phyloP scores from a whole-genome alignment of 1,284 basidiomycete species.

The Puccinia brachypodii region DNA sequence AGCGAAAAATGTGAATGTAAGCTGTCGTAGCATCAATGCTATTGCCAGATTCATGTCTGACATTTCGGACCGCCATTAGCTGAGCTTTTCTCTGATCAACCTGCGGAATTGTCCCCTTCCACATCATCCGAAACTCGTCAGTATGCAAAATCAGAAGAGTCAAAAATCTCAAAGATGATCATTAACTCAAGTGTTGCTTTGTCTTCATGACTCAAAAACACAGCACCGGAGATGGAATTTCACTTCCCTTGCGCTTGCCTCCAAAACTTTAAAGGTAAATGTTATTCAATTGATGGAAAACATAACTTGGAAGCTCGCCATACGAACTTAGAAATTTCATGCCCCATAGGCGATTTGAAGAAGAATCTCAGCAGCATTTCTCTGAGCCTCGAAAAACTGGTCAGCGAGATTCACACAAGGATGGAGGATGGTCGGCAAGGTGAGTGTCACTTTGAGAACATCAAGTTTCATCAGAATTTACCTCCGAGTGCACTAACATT shows the following conservation, averaged over 20 bases:
- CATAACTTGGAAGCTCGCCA: slow-evolving; percentile 1
- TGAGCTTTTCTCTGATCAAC: not conserved
- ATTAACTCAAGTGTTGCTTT: not conserved
- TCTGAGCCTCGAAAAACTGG: not conserved
- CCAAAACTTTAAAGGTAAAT: not conserved
- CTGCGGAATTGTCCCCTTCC: not conserved
- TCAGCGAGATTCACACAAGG: slow-evolving; percentile 1
- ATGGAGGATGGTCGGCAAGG: not conserved
- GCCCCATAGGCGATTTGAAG: slow-evolving; percentile 1
- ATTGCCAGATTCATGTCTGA: not conserved
- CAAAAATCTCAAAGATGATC: not conserved
- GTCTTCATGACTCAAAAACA: slow-evolving; percentile 1
- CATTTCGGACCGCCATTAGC: not conserved
- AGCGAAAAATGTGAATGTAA: not conserved
- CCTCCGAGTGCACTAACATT: slow-evolving; percentile 1
- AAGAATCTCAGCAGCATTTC: not conserved
- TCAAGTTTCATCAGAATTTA: too few species aligned
- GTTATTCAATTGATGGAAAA: not conserved
- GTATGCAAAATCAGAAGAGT: slow-evolving; percentile 1
- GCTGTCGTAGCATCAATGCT: not conserved
- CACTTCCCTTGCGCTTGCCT: not conserved
- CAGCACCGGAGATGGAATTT: not conserved
- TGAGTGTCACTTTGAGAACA: not conserved
- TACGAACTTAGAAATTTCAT: slow-evolving; percentile 2
- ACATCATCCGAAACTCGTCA: not conserved